Evolutionary conservation across 441 rosid species (phyloP).

Genomic region (Corymbia citriodora): DNA sequence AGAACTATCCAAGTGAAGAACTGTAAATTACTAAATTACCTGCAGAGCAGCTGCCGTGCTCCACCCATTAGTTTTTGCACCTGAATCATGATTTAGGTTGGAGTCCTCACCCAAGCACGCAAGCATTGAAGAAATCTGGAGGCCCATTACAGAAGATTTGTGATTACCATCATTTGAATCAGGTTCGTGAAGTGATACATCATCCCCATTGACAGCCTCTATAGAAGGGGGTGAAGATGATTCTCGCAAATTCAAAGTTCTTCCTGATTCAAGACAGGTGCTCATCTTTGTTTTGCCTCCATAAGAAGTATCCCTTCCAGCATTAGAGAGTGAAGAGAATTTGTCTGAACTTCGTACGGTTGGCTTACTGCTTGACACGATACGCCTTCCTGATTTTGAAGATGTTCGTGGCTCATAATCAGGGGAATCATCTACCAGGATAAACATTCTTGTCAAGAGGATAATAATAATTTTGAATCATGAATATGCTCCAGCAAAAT

Average conservation of each 20-base stretch:
- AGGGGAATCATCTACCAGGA: slow-evolving; percentile 40
- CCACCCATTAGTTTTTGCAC: slow-evolving; percentile 13
- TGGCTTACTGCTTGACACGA: slow-evolving; percentile 19
- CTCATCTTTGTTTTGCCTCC: slow-evolving; percentile 19
- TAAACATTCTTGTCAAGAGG: background rate
- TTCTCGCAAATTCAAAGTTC: slow-evolving; percentile 22
- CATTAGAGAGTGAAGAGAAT: slow-evolving; percentile 12
- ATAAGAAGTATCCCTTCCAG: slow-evolving; percentile 11
- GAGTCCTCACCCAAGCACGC: slow-evolving; percentile 1
- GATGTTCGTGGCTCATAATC: slow-evolving; percentile 19
- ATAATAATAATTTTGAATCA: slow-evolving; percentile 6
- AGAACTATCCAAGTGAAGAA: background rate
- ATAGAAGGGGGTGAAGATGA: slow-evolving; percentile 16
- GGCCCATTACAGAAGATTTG: slow-evolving; percentile 19
- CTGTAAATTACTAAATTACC: slow-evolving; percentile 14
- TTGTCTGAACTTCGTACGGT: slow-evolving; percentile 25
- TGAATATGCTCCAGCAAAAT: background rate
- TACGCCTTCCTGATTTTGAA: slow-evolving; percentile 20
- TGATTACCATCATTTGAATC: slow-evolving; percentile 15
- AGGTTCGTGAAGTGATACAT: slow-evolving; percentile 13
- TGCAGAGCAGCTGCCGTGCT: slow-evolving; percentile 13
- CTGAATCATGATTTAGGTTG: slow-evolving; percentile 13
- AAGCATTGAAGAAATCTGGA: background rate
- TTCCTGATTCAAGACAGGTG: slow-evolving; percentile 14
- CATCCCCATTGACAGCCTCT: slow-evolving; percentile 30